Evolutionary conservation across 2,329 filamentous ascomycete genomes (phyloP).

Genomic region (Teratosphaeria pseudoeucalypti): DNA sequence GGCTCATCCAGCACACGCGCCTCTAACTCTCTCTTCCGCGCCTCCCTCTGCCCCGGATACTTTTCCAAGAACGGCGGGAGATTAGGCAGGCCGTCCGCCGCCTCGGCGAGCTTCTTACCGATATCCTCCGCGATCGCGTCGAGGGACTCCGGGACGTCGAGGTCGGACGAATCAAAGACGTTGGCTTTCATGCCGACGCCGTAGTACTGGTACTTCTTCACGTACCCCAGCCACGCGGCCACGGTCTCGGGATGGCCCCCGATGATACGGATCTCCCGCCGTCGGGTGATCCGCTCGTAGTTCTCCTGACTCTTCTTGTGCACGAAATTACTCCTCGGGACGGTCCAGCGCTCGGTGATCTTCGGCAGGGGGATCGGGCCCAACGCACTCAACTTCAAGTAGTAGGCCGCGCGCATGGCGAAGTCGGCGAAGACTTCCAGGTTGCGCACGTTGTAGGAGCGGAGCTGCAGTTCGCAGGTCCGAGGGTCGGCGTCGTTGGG

Average conservation of each 20-base stretch:
- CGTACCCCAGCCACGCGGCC: conserved; percentile 81
- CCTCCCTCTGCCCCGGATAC: conserved; percentile 16
- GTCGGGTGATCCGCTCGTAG: conserved; percentile 81
- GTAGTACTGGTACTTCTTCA: conserved; percentile 85
- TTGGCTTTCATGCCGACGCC: conserved; percentile 99
- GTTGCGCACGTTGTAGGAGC: conserved; percentile 81
- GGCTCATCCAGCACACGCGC: conserved; percentile 16
- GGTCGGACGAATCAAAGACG: conserved; percentile 72
- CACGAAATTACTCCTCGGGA: conserved; percentile 79
- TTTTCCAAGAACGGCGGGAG: conserved; percentile 22
- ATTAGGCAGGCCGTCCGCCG: conserved; percentile 12
- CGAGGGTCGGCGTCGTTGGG: conserved; percentile 50
- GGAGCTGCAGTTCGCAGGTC: conserved; percentile 81
- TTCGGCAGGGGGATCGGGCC: conserved; percentile 79
- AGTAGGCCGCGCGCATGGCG: conserved; percentile 87
- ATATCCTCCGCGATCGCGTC: conserved; percentile 25
- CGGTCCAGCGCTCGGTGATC: conserved; percentile 88
- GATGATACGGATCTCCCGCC: conserved; percentile 81
- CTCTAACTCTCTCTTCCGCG: conserved; percentile 14
- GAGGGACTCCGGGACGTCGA: conserved; percentile 24
- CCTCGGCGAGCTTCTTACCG: conserved; percentile 16
- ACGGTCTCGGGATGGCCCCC: conserved; percentile 85
- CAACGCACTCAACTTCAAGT: conserved; percentile 72
- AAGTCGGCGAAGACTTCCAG: conserved; percentile 94
- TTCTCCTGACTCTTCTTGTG: conserved; percentile 98